Conservation (phyloP, 2,329 filamentous ascomycete species). For the Paradendryphiella salina region DNA sequence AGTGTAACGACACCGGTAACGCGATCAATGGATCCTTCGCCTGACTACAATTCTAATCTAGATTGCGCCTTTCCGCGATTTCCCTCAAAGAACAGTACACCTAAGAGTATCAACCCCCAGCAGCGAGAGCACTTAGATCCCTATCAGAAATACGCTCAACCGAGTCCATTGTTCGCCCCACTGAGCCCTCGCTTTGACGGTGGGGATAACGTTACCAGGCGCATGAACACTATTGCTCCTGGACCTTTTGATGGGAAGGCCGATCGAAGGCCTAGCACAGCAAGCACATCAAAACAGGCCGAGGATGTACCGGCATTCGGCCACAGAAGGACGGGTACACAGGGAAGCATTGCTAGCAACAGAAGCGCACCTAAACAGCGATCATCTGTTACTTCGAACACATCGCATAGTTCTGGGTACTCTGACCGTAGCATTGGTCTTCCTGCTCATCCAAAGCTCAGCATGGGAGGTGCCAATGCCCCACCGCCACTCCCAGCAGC, state of each 20-base stretch:
- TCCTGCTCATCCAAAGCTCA: slow-evolving; percentile 29
- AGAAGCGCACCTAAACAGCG: slow-evolving; percentile 34
- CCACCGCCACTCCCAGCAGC: slow-evolving; percentile 30
- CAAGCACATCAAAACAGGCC: slow-evolving; percentile 38
- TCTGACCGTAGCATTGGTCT: slow-evolving; percentile 34
- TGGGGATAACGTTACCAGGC: slow-evolving; percentile 57
- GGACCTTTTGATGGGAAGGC: slow-evolving; percentile 63
- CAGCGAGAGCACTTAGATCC: slow-evolving; percentile 32
- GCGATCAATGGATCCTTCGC: slow-evolving; percentile 41
- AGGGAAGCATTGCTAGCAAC: slow-evolving; percentile 37
- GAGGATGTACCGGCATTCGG: slow-evolving; percentile 34
- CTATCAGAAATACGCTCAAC: slow-evolving; percentile 38
- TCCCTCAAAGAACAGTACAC: slow-evolving; percentile 47
- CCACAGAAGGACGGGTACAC: slow-evolving; percentile 44
- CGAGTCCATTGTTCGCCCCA: slow-evolving; percentile 51
- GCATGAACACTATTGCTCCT: slow-evolving; percentile 67
- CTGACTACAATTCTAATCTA: slow-evolving; percentile 42
- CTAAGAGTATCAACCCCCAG: slow-evolving; percentile 27
- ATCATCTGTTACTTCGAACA: slow-evolving; percentile 36
- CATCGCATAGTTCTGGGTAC: slow-evolving; percentile 38
- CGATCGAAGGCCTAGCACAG: slow-evolving; percentile 39
- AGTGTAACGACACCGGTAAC: slow-evolving; percentile 43
- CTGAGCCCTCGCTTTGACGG: slow-evolving; percentile 53
- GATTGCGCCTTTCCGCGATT: slow-evolving; percentile 61
- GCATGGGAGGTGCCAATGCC: slow-evolving; percentile 18